phyloP scores from a whole-genome alignment of 192 early-diverging fungal species.

The Pilobolus umbonatus region DNA sequence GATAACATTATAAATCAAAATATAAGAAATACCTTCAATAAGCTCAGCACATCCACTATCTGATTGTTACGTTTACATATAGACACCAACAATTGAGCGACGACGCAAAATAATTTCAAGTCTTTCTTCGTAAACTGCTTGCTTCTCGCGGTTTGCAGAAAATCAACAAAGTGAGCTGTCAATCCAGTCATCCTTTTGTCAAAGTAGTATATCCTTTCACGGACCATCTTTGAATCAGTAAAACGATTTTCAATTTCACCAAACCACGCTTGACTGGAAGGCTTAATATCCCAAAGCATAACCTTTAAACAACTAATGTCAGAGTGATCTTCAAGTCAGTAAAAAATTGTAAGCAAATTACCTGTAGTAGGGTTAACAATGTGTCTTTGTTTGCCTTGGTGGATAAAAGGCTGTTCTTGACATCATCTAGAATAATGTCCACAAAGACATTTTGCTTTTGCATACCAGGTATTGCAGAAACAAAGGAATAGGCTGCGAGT shows the following conservation, averaged over 20 bases:
- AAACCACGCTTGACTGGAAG: constrained; percentile 23
- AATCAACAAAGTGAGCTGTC: constrained; percentile 28
- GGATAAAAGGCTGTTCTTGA: constrained; percentile 12
- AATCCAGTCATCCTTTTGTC: too few species aligned
- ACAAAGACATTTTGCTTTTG: constrained; percentile 36
- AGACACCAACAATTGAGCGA: constrained; percentile 30
- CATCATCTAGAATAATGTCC: constrained; percentile 42
- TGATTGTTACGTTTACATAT: constrained; percentile 27
- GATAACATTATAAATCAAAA: not conserved
- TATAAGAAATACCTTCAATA: constrained; percentile 20
- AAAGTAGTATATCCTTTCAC: too few species aligned
- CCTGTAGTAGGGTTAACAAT: constrained; percentile 36
- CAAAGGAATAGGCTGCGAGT: constrained; percentile 37
- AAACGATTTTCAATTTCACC: constrained; percentile 37
- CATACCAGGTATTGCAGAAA: constrained; percentile 35
- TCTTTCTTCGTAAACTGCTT: constrained; percentile 38
- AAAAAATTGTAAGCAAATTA: constrained; percentile 4
- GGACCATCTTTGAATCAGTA: too few species aligned
- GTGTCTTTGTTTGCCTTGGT: constrained; percentile 32
- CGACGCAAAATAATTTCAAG: constrained; percentile 33
- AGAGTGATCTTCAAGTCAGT: not conserved
- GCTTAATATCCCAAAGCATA: constrained; percentile 35
- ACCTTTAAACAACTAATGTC: constrained; percentile 20
- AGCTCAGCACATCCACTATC: not conserved
- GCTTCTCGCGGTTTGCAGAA: constrained; percentile 17